A percentile compares a stretch with the other conserved stretches of the same genome.
These are phyloP conservation scores for Russula compacta DNA, from an alignment of 768 basidiomycete genomes.

Conservation along the genomic window DNA sequence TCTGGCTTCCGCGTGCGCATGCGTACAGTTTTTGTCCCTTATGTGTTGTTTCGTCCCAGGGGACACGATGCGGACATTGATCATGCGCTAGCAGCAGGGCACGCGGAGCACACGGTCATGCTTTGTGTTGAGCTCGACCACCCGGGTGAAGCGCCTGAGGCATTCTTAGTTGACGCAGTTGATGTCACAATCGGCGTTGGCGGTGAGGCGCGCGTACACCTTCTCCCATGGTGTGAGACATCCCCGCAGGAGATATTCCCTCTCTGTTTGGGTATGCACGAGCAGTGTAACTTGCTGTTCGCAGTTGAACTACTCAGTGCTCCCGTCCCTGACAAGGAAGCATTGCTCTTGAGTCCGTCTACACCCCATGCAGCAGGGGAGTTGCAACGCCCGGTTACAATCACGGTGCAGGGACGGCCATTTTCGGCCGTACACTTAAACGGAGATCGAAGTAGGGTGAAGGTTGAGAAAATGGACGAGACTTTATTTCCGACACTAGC, in stretches of 20 bases:
- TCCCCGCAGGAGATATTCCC: slow-evolving; percentile 49
- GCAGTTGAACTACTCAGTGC: slow-evolving; percentile 74
- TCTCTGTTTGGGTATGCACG: slow-evolving; percentile 54
- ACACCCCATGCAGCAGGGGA: slow-evolving; percentile 6
- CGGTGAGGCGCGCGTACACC: slow-evolving; percentile 39
- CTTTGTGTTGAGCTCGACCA: slow-evolving; percentile 92
- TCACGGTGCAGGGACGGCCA: slow-evolving; percentile 71
- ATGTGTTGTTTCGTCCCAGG: slow-evolving; percentile 47
- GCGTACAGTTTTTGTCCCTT: slow-evolving; percentile 90
- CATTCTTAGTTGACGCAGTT: slow-evolving; percentile 69
- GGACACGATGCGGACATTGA: slow-evolving; percentile 29
- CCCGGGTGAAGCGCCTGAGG: slow-evolving; percentile 51
- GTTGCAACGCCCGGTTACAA: slow-evolving; percentile 30
- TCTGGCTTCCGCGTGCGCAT: slow-evolving; percentile 86
- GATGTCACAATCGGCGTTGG: slow-evolving; percentile 65
- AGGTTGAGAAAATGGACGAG: not conserved
- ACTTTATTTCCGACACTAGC: slow-evolving; percentile 53
- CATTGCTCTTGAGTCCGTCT: slow-evolving; percentile 23
- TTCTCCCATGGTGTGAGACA: slow-evolving; percentile 43
- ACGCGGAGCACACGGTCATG: slow-evolving; percentile 76
- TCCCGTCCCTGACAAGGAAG: slow-evolving; percentile 43
- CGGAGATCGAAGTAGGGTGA: slow-evolving; percentile 2
- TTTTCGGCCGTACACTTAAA: slow-evolving; percentile 26
- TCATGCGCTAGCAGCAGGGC: slow-evolving; percentile 50
- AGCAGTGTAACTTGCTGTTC: slow-evolving; percentile 85